These are phyloP conservation scores for Xerophyta viscosa DNA, from an alignment of 106 monocot species.

Conservation along the genomic window DNA sequence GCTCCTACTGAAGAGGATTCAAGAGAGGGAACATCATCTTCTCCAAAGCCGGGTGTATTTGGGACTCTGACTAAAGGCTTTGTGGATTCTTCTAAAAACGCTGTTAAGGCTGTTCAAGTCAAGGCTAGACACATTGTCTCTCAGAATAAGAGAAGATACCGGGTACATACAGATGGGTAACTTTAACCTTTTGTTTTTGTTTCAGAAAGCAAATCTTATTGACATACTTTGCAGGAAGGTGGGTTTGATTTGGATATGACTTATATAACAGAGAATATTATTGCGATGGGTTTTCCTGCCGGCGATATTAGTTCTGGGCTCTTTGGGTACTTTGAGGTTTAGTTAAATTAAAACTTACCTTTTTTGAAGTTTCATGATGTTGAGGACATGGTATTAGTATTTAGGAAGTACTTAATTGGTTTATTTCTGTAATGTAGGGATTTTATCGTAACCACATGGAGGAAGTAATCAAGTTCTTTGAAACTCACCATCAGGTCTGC, in stretches of 20 bases:
- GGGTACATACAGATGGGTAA: too few species aligned
- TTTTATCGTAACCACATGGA: conserved; percentile 99
- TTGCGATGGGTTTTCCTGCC: conserved; percentile 99
- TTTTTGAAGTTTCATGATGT: too few species aligned
- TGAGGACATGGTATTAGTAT: too few species aligned
- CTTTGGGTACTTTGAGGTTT: conserved; percentile 99
- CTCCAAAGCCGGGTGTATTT: conserved; percentile 56
- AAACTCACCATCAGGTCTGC: conserved; percentile 87
- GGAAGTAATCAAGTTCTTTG: conserved; percentile 97
- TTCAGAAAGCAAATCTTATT: neutral
- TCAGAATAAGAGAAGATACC: conserved; percentile 98
- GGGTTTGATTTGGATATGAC: conserved; percentile 98
- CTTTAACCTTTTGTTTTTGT: too few species aligned
- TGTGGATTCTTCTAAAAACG: conserved; percentile 86
- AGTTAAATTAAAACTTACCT: conserved; percentile 2
- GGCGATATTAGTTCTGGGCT: conserved; percentile 97
- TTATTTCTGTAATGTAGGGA: too few species aligned
- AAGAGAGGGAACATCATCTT: conserved; percentile 28
- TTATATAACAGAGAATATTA: conserved; percentile 95
- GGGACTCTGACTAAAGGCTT: conserved; percentile 88
- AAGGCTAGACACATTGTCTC: conserved; percentile 98
- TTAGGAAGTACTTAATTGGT: too few species aligned
- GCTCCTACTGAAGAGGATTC: conserved; percentile 33
- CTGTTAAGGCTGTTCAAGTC: conserved; percentile 94
- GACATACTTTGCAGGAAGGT: conserved; percentile 61